A percentile compares a stretch with the other conserved stretches of the same genome.
Evolutionary conservation across 1,284 basidiomycete genomes (phyloP).

Genomic region (Ganoderma multipileum): DNA sequence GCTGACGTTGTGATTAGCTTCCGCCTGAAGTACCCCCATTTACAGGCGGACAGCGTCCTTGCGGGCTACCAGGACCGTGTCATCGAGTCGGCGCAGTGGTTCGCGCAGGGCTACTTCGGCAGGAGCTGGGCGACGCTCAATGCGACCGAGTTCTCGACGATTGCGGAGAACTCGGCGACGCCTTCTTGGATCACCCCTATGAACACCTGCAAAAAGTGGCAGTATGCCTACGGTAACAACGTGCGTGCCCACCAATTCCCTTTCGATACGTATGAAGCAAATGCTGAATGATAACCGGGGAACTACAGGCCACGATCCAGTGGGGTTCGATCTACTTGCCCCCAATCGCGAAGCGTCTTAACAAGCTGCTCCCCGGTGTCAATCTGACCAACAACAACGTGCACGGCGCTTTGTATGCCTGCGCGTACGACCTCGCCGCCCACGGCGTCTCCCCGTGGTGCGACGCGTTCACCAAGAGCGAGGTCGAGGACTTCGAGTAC

Average conservation of each 20-base stretch:
- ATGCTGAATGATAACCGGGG: slow-evolving; percentile 23
- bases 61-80: slow-evolving; percentile 54
- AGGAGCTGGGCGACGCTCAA: slow-evolving; percentile 40
- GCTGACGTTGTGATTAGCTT: slow-evolving; percentile 30
- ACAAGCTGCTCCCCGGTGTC: slow-evolving; percentile 43
- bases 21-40: slow-evolving; percentile 46
- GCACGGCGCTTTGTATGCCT: slow-evolving; percentile 53
- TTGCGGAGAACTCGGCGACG: slow-evolving; percentile 46
- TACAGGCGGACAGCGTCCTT: slow-evolving; percentile 45
- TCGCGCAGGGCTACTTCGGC: slow-evolving; percentile 52
- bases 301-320: slow-evolving; percentile 40
- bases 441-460: slow-evolving; percentile 50
- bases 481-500: slow-evolving; percentile 52
- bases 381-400: slow-evolving; percentile 42
- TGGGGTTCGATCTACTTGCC: slow-evolving; percentile 50
- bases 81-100: slow-evolving; percentile 53
- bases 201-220: slow-evolving; percentile 50
- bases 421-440: slow-evolving; percentile 52
- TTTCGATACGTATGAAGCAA: background rate
- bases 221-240: slow-evolving; percentile 47
- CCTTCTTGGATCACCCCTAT: slow-evolving; percentile 53
- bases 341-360: slow-evolving; percentile 47
- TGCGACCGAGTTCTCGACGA: slow-evolving; percentile 44
- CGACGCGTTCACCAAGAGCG: slow-evolving; percentile 44
- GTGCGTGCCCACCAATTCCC: slow-evolving; percentile 25